Percentiles rank a stretch among this genome's conserved stretches.
phyloP scores from a whole-genome alignment of 1,284 basidiomycete species.

The Leccinum fallax region DNA sequence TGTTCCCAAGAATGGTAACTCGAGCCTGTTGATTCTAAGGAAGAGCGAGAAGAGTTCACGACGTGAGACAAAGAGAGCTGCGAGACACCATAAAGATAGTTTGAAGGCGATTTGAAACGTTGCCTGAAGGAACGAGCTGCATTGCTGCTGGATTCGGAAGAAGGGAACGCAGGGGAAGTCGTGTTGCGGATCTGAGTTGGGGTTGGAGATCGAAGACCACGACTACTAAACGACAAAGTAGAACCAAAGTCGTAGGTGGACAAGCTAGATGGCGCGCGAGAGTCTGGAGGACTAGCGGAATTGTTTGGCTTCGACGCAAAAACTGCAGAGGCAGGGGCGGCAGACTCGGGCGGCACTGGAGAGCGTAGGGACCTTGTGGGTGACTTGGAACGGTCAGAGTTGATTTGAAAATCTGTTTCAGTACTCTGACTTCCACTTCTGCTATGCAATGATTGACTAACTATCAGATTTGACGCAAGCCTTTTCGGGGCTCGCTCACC shows the following conservation, averaged over 20 bases:
- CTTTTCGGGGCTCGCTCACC: slow-evolving; percentile 36
- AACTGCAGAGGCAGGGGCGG: slow-evolving; percentile 31
- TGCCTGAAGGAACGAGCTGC: slow-evolving; percentile 56
- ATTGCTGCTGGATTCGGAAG: slow-evolving; percentile 30
- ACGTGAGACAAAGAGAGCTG: slow-evolving; percentile 67
- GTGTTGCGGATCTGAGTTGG: slow-evolving; percentile 64
- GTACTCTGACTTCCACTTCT: slow-evolving; percentile 62
- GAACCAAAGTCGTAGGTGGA: slow-evolving; percentile 56
- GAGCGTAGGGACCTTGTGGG: slow-evolving; percentile 52
- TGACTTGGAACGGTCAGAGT: slow-evolving; percentile 45
- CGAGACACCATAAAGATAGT: slow-evolving; percentile 52
- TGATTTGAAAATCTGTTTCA: slow-evolving; percentile 44
- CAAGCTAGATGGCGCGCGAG: slow-evolving; percentile 51
- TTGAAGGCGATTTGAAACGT: slow-evolving; percentile 48
- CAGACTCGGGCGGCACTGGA: slow-evolving; percentile 61
- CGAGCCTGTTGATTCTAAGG: slow-evolving; percentile 74
- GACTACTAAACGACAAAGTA: slow-evolving; percentile 43
- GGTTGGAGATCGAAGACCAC: slow-evolving; percentile 58
- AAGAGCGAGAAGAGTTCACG: slow-evolving; percentile 73
- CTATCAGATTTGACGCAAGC: slow-evolving; percentile 35
- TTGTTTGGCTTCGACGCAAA: slow-evolving; percentile 27
- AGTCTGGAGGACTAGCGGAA: slow-evolving; percentile 37
- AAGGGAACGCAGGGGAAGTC: slow-evolving; percentile 51
- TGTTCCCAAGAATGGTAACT: slow-evolving; percentile 82
- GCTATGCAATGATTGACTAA: slow-evolving; percentile 47